Evolutionary conservation across 257 asterid genomes (phyloP), one percentile per base, ranked within the genome.

Genomic region (Capsicum pubescens): DNA sequence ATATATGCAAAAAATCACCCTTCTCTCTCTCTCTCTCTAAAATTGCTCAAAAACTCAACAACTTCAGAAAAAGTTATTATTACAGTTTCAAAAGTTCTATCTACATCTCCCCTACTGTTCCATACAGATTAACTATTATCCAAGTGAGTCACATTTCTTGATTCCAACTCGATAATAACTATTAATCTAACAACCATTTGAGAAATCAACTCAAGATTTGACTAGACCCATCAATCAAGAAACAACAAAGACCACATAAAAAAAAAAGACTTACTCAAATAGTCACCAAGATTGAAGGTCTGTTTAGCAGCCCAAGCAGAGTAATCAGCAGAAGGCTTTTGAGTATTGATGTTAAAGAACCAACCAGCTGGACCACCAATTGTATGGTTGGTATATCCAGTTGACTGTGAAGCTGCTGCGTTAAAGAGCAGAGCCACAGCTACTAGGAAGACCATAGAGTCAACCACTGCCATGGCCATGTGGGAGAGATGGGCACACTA

Each of bases 211-310:
- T 44, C 48, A 3, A 32, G 1, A 66, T 66, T 63, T 12, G 42
- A 50, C 60, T 74, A 19, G 17, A 76, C 26, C 48, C 81, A 52
- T 14, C 64, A 14, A 76, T 21, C 63, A 26, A 52, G 48, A 77
- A 76, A 2, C 3, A 3, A 5, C 0, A 72, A 48, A 1, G n/a
- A 72, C 5, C 81, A 16, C 12, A 74, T 50, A 8, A 42, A 81
- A 1, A 58, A 1, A 58, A 21, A 32, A 2, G 8, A 84, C 97
- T 90, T 88, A 95, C 99, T 90, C 44, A 95, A 88, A 85, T 70
- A 92, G 84, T 94, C 98, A 26, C 99, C 98, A 26, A 95, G 97
- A 86, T 87, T 91, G 92, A 95, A 95, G 32, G 95, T 91, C 82
- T 86, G 88, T 15, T 81, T 89, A 35, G 90, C 87, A 64, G 95